phyloP scores from a whole-genome alignment of 192 early-diverging fungal genomes.

The Backusella sp. region DNA sequence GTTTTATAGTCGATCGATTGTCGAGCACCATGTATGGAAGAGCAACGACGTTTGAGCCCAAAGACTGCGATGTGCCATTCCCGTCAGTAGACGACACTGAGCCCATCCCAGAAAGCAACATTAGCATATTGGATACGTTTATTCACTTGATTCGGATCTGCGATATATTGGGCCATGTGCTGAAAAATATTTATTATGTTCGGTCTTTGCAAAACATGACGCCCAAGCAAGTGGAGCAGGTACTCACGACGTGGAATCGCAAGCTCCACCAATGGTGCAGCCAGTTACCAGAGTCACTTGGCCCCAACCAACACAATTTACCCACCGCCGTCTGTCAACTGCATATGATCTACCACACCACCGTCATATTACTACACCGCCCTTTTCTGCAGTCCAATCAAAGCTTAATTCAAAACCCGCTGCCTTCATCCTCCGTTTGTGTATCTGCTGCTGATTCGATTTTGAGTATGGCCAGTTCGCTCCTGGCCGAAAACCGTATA shows the following conservation, averaged over 20 bases:
- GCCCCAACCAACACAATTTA: background rate
- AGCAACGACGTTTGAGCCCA: constrained; percentile 43
- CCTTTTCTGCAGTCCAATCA: constrained; percentile 40
- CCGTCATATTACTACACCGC: constrained; percentile 52
- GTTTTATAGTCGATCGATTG: constrained; percentile 67
- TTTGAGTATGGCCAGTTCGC: constrained; percentile 12
- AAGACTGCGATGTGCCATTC: constrained; percentile 40
- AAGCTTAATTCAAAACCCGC: constrained; percentile 4
- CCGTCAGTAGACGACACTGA: constrained; percentile 18
- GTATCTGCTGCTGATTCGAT: constrained; percentile 25
- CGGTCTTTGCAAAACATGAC: constrained; percentile 20
- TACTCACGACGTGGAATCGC: constrained; percentile 17
- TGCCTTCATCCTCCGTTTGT: constrained; percentile 30
- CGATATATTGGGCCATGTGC: constrained; percentile 49
- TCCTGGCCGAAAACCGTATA: constrained; percentile 15
- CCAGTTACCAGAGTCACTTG: constrained; percentile 34
- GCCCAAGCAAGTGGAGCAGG: constrained; percentile 6
- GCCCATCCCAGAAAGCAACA: background rate
- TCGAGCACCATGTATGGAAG: constrained; percentile 65
- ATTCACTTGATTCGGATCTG: constrained; percentile 15
- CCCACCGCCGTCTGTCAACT: constrained; percentile 23
- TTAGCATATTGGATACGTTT: constrained; percentile 28
- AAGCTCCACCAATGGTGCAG: constrained; percentile 37
- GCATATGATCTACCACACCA: constrained; percentile 52
- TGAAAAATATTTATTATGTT: constrained; percentile 50